phyloP scores from a whole-genome alignment of 306 rosid genomes.

The Erythrophleum fordii region DNA sequence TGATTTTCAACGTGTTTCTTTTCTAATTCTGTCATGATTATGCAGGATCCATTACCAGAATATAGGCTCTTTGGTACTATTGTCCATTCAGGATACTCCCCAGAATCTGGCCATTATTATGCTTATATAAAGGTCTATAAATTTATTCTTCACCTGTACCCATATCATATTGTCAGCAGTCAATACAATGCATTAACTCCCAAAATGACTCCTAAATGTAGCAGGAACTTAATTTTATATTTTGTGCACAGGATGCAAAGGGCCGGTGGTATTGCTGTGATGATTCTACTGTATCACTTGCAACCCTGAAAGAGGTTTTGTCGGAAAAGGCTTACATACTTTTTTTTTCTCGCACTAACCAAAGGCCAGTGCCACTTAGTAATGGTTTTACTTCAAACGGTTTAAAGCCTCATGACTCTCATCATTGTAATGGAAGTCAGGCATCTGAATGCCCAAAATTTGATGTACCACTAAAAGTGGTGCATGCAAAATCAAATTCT shows the following conservation, averaged over 20 bases:
- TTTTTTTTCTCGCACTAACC: conserved; percentile 90
- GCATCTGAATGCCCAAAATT: conserved; percentile 55
- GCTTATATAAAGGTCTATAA: conserved; percentile 86
- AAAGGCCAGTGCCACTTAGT: conserved; percentile 59
- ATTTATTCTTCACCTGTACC: background rate
- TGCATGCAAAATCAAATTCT: conserved; percentile 46
- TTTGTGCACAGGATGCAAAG: conserved; percentile 76
- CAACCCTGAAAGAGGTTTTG: conserved; percentile 84
- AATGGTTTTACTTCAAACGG: conserved; percentile 62
- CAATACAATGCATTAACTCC: background rate
- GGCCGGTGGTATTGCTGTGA: conserved; percentile 96
- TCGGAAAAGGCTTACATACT: conserved; percentile 95
- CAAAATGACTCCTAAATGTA: conserved; percentile 4
- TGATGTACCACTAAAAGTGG: conserved; percentile 52
- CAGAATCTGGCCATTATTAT: conserved; percentile 96
- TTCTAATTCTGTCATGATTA: conserved; percentile 30
- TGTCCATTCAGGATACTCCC: conserved; percentile 97
- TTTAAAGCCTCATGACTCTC: conserved; percentile 48
- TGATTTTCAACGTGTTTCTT: conserved; percentile 23
- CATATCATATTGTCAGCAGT: conserved; percentile 7
- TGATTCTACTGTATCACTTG: conserved; percentile 80
- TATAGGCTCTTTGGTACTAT: conserved; percentile 97
- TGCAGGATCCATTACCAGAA: conserved; percentile 92
- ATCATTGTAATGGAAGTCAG: conserved; percentile 70
- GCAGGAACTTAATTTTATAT: conserved; percentile 33